Conservation (phyloP, 306 rosid species). For the Vicia sativa region DNA sequence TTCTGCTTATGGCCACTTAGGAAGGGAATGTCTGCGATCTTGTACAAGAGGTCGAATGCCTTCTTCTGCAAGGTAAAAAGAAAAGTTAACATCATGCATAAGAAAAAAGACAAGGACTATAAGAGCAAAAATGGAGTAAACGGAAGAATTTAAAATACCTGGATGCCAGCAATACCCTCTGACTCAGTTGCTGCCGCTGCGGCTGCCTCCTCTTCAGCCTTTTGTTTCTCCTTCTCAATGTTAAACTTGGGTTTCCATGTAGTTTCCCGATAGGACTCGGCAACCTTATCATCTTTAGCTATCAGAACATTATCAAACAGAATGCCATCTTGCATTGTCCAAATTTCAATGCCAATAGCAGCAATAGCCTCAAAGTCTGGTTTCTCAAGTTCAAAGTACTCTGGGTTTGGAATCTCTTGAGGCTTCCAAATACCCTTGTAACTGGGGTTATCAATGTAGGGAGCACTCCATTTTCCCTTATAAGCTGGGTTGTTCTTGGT, state of each 20-base stretch:
- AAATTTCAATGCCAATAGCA: constrained; percentile 93
- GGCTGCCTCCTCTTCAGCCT: constrained; percentile 72
- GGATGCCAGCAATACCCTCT: constrained; percentile 60
- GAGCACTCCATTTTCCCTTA: constrained; percentile 94
- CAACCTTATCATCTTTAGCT: constrained; percentile 73
- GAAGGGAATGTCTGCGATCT: constrained; percentile 81
- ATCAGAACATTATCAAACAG: constrained; percentile 86
- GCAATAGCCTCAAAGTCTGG: constrained; percentile 87
- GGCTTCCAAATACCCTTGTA: constrained; percentile 99
- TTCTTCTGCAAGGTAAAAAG: constrained; percentile 75
- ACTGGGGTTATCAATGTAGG: constrained; percentile 75
- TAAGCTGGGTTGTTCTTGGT: constrained; percentile 88
- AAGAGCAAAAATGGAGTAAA: neutral
- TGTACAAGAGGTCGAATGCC: constrained; percentile 81
- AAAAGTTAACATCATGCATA: constrained; percentile 23
- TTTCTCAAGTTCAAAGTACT: constrained; percentile 72
- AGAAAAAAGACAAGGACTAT: neutral
- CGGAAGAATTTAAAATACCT: constrained; percentile 47
- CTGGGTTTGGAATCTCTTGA: constrained; percentile 84
- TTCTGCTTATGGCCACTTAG: constrained; percentile 58
- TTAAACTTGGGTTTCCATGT: constrained; percentile 89
- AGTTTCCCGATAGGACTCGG: constrained; percentile 70
- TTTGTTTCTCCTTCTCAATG: constrained; percentile 79
- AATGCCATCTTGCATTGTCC: constrained; percentile 99
- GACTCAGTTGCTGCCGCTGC: constrained; percentile 49